Conservation (phyloP, 192 early-diverging fungal genomes). For the Allomyces macrogynus region DNA sequence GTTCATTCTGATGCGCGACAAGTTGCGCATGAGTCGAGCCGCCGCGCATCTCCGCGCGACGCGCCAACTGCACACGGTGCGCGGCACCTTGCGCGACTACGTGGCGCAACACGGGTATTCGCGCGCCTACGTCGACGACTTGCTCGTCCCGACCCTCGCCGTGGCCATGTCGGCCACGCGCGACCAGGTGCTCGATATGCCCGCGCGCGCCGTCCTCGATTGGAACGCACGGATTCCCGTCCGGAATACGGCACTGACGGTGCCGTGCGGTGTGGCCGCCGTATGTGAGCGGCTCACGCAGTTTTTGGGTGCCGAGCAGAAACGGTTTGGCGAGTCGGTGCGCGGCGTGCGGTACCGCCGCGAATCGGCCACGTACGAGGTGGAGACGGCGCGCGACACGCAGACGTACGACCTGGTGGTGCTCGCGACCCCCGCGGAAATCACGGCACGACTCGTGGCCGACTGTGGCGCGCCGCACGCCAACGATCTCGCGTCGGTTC, state of each 20-base stretch:
- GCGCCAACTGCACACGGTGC: neutral
- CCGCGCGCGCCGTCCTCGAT: neutral
- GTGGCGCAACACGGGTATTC: neutral
- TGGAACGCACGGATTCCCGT: neutral
- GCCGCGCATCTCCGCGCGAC: neutral
- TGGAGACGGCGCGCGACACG: neutral
- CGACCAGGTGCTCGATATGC: neutral
- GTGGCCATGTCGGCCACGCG: neutral
- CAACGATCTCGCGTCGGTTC: neutral
- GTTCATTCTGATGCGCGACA: no score
- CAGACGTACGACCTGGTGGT: neutral
- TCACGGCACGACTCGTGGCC: neutral
- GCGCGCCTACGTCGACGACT: neutral
- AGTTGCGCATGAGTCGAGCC: no score
- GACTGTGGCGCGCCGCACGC: neutral
- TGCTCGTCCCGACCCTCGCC: neutral
- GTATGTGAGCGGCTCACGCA: neutral
- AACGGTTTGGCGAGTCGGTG: neutral
- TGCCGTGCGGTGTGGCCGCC: neutral
- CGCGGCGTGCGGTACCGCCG: neutral
- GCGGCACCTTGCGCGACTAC: neutral
- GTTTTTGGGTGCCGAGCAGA: neutral
- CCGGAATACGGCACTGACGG: neutral
- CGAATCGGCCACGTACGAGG: neutral
- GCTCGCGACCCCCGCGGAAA: neutral